phyloP scores from a whole-genome alignment of 495 filamentous ascomycete genomes.

The Penicillium malachiteum region DNA sequence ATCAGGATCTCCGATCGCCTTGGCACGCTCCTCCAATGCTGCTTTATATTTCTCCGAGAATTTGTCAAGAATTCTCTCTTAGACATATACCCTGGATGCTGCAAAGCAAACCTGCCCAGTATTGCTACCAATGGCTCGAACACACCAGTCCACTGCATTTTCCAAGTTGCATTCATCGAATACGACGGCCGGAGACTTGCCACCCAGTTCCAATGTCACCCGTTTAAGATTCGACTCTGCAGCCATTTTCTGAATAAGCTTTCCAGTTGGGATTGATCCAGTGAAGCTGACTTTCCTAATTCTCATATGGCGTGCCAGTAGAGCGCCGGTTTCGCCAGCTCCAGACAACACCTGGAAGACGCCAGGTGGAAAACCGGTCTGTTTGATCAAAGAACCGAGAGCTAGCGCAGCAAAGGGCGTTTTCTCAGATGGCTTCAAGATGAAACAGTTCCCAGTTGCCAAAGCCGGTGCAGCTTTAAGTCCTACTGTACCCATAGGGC shows the following conservation, averaged over 20 bases:
- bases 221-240: constrained; percentile 47
- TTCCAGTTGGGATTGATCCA: constrained; percentile 14
- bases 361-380: constrained; percentile 86
- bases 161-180: constrained; percentile 36
- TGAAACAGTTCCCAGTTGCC: constrained; percentile 1
- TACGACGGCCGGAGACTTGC: constrained; percentile 38
- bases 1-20: background rate
- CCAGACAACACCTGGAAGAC: constrained; percentile 86
- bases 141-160: constrained; percentile 12
- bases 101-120: constrained; percentile 52
- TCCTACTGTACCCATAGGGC: background rate
- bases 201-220: constrained; percentile 42
- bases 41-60: constrained; percentile 12
- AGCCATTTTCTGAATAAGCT: constrained; percentile 18
- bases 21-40: background rate
- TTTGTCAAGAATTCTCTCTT: constrained; percentile 32
- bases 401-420: background rate
- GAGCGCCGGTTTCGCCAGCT: constrained; percentile 58
- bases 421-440: constrained; percentile 4
- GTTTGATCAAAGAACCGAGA: background rate
- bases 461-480: constrained; percentile 2
- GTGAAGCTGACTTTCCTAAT: constrained; percentile 24
- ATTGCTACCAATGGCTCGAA: constrained; percentile 38
- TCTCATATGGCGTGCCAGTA: constrained; percentile 13
- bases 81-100: constrained; percentile 47